These are phyloP conservation scores for Mallotus repandus DNA, from an alignment of 441 rosid species.

Conservation along the genomic window DNA sequence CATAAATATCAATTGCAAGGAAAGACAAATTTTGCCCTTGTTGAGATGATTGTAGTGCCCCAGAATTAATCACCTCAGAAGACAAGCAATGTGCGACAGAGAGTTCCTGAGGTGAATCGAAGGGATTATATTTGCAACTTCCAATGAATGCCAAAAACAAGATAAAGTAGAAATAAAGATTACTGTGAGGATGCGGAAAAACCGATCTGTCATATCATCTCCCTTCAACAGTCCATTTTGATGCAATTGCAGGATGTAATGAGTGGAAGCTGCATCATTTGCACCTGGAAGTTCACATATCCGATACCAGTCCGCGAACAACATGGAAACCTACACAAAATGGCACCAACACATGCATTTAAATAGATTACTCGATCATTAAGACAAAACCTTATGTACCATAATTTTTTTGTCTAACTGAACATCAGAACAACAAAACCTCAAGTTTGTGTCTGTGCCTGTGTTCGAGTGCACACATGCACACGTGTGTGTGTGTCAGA, in stretches of 20 bases:
- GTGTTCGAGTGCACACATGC: not conserved
- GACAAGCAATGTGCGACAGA: conserved; percentile 88
- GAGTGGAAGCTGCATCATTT: conserved; percentile 65
- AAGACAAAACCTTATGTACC: no score
- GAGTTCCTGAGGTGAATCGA: conserved; percentile 51
- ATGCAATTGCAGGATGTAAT: conserved; percentile 70
- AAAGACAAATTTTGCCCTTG: conserved; percentile 77
- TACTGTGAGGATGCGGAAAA: conserved; percentile 81
- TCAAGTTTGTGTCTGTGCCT: not conserved
- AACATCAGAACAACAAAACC: not conserved
- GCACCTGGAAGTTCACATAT: conserved; percentile 82
- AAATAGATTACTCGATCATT: not conserved
- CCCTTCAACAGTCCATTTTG: conserved; percentile 81
- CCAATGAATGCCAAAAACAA: conserved; percentile 5
- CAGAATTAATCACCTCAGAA: conserved; percentile 64
- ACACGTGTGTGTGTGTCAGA: not conserved
- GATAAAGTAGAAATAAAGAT: conserved; percentile 12
- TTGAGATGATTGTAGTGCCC: conserved; percentile 61
- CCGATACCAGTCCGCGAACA: conserved; percentile 83
- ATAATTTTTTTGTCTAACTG: not conserved
- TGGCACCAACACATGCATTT: conserved; percentile 4
- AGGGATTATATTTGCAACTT: conserved; percentile 19
- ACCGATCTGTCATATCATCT: conserved; percentile 83
- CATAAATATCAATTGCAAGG: conserved; percentile 85
- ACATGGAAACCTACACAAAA: conserved; percentile 59